Base-by-base conservation (phyloP, 1,284 basidiomycete genomes). In the Ustilago crameri region DNA sequence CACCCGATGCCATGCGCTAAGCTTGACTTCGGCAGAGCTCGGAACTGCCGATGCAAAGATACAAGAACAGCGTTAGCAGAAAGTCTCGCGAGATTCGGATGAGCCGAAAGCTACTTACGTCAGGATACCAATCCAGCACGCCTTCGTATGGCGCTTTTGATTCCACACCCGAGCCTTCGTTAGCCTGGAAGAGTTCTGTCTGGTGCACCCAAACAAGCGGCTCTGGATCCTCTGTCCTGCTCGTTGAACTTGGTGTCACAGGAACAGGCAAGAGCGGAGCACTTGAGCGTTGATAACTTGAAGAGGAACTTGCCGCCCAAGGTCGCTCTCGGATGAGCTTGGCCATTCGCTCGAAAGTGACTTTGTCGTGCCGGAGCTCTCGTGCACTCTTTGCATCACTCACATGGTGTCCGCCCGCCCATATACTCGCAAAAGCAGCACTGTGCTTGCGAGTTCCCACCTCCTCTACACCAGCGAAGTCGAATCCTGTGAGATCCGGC, bases 201-300 rank as follows among this genome's bases (percentile, higher is more conserved):
- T 79, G 77, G 40, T 76, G 62, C n/a, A 76, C 76, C 76, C 76
- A 78, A 3, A 71, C 60, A 14, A 78, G 59, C 4, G 75, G 71
- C 23, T 64, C 58, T 24, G 61, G 27, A 38, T 30, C 9, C 5
- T 30, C 22, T 5, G 40, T 20, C 7, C 37, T 2, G 3, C 3
- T 14, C 9, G 17, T 12, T 10, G 45, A 3, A 2, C 5, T 12
- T 22, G 20, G n/a, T 2, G 0, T 15, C 18, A 5, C 18, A 17
- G 22, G 20, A 17, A 24, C 17, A 3, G 32, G 5, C 12, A 26
- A 22, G 3, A 46, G 12, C 4, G 56, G 51, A 9, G 43, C 17
- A 3, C 56, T 10, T 8, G 57, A 27, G 15, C 18, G 18, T 5
- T 3, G 35, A 9, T 22, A 24, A 23, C 10, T 26, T 17, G 40